Conservation (phyloP, 352 stramenopile species). For the Peronospora belbahrii region DNA sequence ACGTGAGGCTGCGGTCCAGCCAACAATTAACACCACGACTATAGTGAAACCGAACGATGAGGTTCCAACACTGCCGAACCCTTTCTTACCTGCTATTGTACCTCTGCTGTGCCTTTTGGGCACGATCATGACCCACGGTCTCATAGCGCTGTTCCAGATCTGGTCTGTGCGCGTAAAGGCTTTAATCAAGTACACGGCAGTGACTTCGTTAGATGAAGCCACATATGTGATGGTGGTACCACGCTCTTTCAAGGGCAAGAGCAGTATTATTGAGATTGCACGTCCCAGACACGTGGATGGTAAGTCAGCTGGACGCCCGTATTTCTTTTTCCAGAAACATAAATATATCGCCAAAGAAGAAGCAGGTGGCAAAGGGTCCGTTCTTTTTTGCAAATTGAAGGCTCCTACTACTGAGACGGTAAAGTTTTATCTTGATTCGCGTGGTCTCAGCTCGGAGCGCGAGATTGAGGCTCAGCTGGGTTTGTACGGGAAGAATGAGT, state of each 20-base stretch:
- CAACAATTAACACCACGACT: conserved; percentile 52
- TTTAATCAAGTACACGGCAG: conserved; percentile 81
- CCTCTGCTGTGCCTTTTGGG: conserved; percentile 80
- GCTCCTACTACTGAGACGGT: conserved; percentile 56
- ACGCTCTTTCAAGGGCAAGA: conserved; percentile 84
- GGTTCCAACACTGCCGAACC: conserved; percentile 76
- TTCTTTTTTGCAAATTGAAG: conserved; percentile 79
- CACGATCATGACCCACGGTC: conserved; percentile 72
- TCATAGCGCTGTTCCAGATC: conserved; percentile 86
- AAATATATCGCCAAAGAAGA: conserved; percentile 76
- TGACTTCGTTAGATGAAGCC: conserved; percentile 44
- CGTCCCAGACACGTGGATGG: conserved; percentile 27
- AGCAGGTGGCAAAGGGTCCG: conserved; percentile 40
- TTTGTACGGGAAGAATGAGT: conserved; percentile 88
- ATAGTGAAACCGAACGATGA: conserved; percentile 49
- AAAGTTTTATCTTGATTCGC: conserved; percentile 49
- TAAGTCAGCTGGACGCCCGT: conserved; percentile 34
- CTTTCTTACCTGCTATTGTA: conserved; percentile 86
- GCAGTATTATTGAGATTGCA: conserved; percentile 69
- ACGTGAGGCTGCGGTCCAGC: conserved; percentile 33
- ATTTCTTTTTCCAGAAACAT: conserved; percentile 87
- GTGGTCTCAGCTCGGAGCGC: conserved; percentile 38
- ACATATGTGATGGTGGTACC: conserved; percentile 79
- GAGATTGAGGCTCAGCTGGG: conserved; percentile 43
- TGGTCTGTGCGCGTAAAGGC: conserved; percentile 77